Evolutionary conservation across 2,329 filamentous ascomycete genomes (phyloP), one percentile per base, ranked within the genome.

Genomic region (Colletotrichum camelliae): DNA sequence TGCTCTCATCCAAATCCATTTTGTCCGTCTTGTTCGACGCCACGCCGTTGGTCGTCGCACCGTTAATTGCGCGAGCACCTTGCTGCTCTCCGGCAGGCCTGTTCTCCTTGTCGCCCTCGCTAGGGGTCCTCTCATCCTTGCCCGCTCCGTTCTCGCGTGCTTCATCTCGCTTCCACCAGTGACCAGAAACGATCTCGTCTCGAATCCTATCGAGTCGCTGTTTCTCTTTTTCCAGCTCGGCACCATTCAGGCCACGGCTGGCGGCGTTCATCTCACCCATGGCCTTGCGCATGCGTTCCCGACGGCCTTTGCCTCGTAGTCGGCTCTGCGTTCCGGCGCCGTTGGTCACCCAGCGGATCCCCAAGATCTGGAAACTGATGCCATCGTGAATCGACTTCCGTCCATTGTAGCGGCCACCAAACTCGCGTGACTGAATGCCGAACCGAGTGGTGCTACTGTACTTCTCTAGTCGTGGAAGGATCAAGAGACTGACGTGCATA

Each of bases 321-420:
- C 90, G 84, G 33, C 88, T 88, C 80, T 91, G 89, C 72, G 86
- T 90, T 77, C 88, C 89, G 0, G 91, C 93, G 15, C 97, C 96
- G 77, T 92, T 90, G 77, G 95, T 93, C 1, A 98, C 94, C 93
- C 96, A 98, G 68, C 95, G 92, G 13, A 98, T 91, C 68, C 92
- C 92, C 77, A 93, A 89, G 64, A 99, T 91, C 89, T 94, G 95
- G 85, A 95, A 98, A 82, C 96, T 98, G 83, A 98, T 91, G 4
- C 96, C 96, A 79, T 98, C 96, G 81, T 98, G 96, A 16, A 88
- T 81, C 7, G 83, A 84, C 77, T 82, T 83, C 21, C 83, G 83
- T 7, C 82, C 83, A 29, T 84, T 83, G 70, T 86, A 89, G 15
- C 89, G 84, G 29, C 89, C 91, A 8, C 92, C 94, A 89, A 96